phyloP scores from a whole-genome alignment of 2,329 filamentous ascomycete species.

The Didymella pinodella region DNA sequence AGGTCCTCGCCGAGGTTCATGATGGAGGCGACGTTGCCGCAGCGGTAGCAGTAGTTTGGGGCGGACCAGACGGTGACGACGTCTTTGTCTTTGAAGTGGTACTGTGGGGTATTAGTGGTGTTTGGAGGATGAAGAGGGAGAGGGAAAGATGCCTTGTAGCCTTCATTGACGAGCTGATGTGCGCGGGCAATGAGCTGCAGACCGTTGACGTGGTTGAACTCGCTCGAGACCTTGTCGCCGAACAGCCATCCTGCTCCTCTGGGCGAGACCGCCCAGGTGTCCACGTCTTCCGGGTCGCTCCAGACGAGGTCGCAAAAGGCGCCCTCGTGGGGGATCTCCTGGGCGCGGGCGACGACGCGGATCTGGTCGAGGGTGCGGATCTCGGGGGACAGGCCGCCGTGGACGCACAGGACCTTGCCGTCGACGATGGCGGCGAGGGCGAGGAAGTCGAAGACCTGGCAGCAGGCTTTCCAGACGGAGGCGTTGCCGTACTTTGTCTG shows the following conservation, averaged over 20 bases:
- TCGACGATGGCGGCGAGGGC: slow-evolving; percentile 97
- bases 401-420: slow-evolving; percentile 98
- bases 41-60: slow-evolving; percentile 72
- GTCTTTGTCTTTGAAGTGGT: slow-evolving; percentile 93
- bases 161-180: slow-evolving; percentile 79
- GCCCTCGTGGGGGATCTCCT: slow-evolving; percentile 97
- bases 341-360: slow-evolving; percentile 72
- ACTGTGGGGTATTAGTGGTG: slow-evolving; percentile 58
- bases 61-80: slow-evolving; percentile 95
- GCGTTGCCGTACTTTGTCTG: slow-evolving; percentile 98
- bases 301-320: slow-evolving; percentile 98
- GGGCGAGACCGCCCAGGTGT: slow-evolving; percentile 74
- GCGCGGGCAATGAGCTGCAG: slow-evolving; percentile 75
- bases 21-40: slow-evolving; percentile 78
- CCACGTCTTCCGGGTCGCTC: slow-evolving; percentile 79
- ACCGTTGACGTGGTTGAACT: slow-evolving; percentile 81
- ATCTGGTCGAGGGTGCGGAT: slow-evolving; percentile 95
- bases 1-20: slow-evolving; percentile 92
- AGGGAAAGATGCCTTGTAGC: slow-evolving; percentile 66
- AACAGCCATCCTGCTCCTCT: slow-evolving; percentile 74
- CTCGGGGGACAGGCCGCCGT: slow-evolving; percentile 96
- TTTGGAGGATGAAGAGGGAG: too few relatives aligned
- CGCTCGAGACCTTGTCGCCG: slow-evolving; percentile 75
- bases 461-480: slow-evolving; percentile 99
- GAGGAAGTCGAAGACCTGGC: slow-evolving; percentile 98